Percentiles rank a stretch among this genome's conserved stretches.
Conservation (phyloP, 441 rosid genomes). For the Arabidopsis hybrid region DNA sequence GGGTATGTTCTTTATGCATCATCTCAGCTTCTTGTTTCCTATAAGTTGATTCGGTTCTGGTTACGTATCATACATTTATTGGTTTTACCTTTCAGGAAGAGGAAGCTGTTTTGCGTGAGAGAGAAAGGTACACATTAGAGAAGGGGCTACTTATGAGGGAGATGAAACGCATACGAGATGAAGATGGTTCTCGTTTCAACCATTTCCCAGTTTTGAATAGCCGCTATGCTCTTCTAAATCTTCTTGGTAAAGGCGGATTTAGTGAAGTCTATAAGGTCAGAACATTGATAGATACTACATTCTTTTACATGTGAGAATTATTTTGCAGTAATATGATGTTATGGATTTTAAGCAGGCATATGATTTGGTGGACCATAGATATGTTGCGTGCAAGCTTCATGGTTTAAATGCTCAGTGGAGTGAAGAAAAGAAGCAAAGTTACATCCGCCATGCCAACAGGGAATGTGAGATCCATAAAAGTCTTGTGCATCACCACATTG, state of each 20-base stretch:
- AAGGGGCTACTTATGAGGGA: conserved; percentile 97
- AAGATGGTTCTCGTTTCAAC: conserved; percentile 98
- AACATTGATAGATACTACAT: conserved; percentile 41
- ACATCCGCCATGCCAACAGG: conserved; percentile 91
- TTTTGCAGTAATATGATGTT: conserved; percentile 66
- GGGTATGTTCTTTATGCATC: conserved; percentile 60
- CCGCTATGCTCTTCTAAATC: conserved; percentile 94
- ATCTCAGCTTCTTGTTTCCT: conserved; percentile 29
- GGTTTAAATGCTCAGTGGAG: conserved; percentile 99
- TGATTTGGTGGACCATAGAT: conserved; percentile 97
- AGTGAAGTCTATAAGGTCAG: conserved; percentile 99
- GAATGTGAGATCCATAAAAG: conserved; percentile 98
- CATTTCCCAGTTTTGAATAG: conserved; percentile 91
- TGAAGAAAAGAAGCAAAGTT: conserved; percentile 99
- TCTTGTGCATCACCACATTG: conserved; percentile 97
- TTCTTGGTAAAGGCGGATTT: conserved; percentile 99
- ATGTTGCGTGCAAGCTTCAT: conserved; percentile 98
- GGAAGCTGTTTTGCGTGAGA: conserved; percentile 88
- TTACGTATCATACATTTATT: conserved; percentile 32
- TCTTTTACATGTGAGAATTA: conserved; percentile 40
- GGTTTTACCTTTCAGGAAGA: conserved; percentile 74
- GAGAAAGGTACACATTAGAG: conserved; percentile 96
- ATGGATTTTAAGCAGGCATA: conserved; percentile 91
- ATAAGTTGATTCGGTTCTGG: conserved; percentile 15
- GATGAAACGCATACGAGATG: conserved; percentile 98